phyloP scores from a whole-genome alignment of 805 yeast genomes.

The Wickerhamomyces bisporus region DNA sequence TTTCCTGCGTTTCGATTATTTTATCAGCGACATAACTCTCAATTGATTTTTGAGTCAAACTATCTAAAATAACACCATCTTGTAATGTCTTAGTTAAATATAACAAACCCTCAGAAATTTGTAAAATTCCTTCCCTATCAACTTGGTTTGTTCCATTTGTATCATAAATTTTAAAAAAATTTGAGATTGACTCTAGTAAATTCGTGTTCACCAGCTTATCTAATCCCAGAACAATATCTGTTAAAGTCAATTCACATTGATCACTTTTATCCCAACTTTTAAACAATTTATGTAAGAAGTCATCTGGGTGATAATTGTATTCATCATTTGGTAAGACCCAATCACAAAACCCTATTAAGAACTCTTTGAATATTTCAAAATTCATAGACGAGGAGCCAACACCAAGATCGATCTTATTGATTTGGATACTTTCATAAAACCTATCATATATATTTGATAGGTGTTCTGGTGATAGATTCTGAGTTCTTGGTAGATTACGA shows the following conservation, averaged over 20 bases:
- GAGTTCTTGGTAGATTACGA: conserved; percentile 75
- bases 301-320: conserved; percentile 33
- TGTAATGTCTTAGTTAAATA: conserved; percentile 84
- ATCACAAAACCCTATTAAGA: conserved; percentile 75
- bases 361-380: conserved; percentile 61
- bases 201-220: conserved; percentile 67
- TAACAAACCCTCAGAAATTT: conserved; percentile 81
- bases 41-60: conserved; percentile 54
- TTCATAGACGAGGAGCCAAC: conserved; percentile 66
- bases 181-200: conserved; percentile 71
- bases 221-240: conserved; percentile 68
- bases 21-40: conserved; percentile 65
- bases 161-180: conserved; percentile 76
- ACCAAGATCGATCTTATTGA: conserved; percentile 52
- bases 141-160: conserved; percentile 52
- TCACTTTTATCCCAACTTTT: conserved; percentile 60
- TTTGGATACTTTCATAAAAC: conserved; percentile 69
- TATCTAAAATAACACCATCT: conserved; percentile 62
- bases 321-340: conserved; percentile 51
- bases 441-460: conserved; percentile 77
- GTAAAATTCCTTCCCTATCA: conserved; percentile 73
- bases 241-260: conserved; percentile 54
- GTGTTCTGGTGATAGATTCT: conserved; percentile 51
- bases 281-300: conserved; percentile 61
- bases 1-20: conserved; percentile 34